A percentile compares a stretch with the other conserved stretches of the same genome.
Conservation (phyloP, 768 basidiomycete species). For the Rhodotorula toruloides region DNA sequence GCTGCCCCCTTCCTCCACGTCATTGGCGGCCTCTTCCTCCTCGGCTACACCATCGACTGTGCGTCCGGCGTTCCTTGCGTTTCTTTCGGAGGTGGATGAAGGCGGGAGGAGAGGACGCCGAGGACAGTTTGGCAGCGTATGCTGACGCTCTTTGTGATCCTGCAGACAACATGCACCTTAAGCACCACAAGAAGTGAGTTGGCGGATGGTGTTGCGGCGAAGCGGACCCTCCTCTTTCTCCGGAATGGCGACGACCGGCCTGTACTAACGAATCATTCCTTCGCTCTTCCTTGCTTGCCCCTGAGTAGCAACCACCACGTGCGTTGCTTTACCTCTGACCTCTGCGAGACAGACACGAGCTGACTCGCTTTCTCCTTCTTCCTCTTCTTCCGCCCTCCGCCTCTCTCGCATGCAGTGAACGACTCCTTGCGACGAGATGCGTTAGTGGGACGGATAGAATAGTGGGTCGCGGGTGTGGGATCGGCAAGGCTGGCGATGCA, state of each 20-base stretch:
- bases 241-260: too few species aligned
- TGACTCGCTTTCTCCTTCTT: background rate
- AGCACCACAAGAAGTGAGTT: constrained; percentile 40
- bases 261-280: too few species aligned
- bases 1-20: constrained; percentile 57
- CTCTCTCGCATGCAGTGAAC: constrained; percentile 4
- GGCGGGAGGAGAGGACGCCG: background rate
- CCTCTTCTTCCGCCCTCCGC: background rate
- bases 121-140: too few species aligned
- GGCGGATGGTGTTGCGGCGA: background rate
- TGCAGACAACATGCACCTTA: constrained; percentile 36
- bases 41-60: constrained; percentile 80
- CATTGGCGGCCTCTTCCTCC: constrained; percentile 62
- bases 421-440: background rate
- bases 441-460: too few species aligned
- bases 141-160: background rate
- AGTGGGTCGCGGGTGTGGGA: too few species aligned
- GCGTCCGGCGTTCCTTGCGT: background rate
- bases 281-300: background rate
- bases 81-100: background rate
- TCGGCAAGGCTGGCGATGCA: too few species aligned
- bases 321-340: background rate
- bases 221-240: background rate
- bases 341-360: background rate
- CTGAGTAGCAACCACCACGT: constrained; percentile 20